Evolutionary conservation across 2,329 filamentous ascomycete genomes (phyloP).

Genomic region (Dactylonectria macrodidyma): DNA sequence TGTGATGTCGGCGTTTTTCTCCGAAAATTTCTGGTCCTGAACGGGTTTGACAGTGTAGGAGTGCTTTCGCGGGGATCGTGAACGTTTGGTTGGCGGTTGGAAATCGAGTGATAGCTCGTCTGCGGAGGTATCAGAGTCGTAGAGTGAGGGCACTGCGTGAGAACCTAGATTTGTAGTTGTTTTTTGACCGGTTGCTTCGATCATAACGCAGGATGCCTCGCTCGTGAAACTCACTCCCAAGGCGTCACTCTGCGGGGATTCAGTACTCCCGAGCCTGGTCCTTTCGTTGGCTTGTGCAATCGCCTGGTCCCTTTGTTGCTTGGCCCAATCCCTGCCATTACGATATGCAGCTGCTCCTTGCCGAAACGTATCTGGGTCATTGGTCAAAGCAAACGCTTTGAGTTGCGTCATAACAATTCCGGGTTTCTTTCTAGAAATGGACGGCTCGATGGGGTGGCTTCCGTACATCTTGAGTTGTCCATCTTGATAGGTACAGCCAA

Average conservation of each 20-base stretch:
- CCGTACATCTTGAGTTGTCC: slow-evolving; percentile 53
- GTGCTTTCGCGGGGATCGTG: too few species aligned
- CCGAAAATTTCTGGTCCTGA: too few species aligned
- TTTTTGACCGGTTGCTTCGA: too few species aligned
- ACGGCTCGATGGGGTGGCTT: slow-evolving; percentile 52
- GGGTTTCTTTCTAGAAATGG: too few species aligned
- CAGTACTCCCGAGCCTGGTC: too few species aligned
- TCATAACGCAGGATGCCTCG: too few species aligned
- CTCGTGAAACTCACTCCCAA: too few species aligned
- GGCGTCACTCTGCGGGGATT: not conserved
- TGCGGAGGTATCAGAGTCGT: not conserved
- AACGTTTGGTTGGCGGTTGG: not conserved
- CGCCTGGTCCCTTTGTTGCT: slow-evolving; percentile 52
- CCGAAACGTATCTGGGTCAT: slow-evolving; percentile 49
- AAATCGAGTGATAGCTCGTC: not conserved
- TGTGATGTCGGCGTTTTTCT: too few species aligned
- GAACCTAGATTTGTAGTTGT: too few species aligned
- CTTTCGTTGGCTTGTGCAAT: slow-evolving; percentile 43
- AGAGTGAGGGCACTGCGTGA: not conserved
- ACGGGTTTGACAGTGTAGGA: too few species aligned
- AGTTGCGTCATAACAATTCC: slow-evolving; percentile 57
- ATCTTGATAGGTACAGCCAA: too few species aligned
- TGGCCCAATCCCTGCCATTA: slow-evolving; percentile 58
- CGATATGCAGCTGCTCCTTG: slow-evolving; percentile 55
- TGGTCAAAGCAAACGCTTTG: slow-evolving; percentile 47